phyloP scores from a whole-genome alignment of 2,329 filamentous ascomycete species.

The Penicillium expansum region DNA sequence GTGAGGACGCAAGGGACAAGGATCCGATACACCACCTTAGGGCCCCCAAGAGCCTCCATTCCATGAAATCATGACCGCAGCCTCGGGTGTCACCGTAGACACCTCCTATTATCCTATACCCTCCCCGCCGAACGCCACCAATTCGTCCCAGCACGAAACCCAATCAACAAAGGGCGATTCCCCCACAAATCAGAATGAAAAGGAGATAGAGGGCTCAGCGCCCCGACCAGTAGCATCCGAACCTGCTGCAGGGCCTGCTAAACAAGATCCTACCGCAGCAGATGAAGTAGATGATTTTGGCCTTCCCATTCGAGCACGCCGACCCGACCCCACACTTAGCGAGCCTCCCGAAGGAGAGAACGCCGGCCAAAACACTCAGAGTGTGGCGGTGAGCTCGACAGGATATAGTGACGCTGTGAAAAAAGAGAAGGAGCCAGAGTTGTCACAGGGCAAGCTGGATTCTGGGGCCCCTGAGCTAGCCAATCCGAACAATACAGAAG shows the following conservation, averaged over 20 bases:
- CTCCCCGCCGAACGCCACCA: conserved; percentile 13
- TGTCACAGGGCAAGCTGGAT: not conserved
- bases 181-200: conserved; percentile 9
- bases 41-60: conserved; percentile 7
- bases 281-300: conserved; percentile 41
- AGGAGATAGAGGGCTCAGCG: conserved; percentile 18
- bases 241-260: not conserved
- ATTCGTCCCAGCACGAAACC: conserved; percentile 1
- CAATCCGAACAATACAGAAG: conserved; percentile 1
- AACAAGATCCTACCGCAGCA: conserved; percentile 5
- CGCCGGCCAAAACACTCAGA: conserved; percentile 22
- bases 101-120: conserved; percentile 26
- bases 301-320: conserved; percentile 35
- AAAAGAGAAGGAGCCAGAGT: not conserved
- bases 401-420: not conserved
- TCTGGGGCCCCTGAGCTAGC: not conserved
- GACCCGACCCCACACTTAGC: conserved; percentile 14
- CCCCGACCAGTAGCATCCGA: conserved; percentile 4
- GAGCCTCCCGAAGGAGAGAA: conserved; percentile 18
- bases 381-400: conserved; percentile 1
- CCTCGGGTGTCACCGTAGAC: conserved; percentile 26
- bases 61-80: conserved; percentile 34
- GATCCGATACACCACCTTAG: conserved; percentile 14
- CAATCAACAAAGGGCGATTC: conserved; percentile 4
- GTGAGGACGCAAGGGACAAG: conserved; percentile 15